Evolutionary conservation across 2,329 filamentous ascomycete genomes (phyloP).

Genomic region (Plenodomus biglobosus): DNA sequence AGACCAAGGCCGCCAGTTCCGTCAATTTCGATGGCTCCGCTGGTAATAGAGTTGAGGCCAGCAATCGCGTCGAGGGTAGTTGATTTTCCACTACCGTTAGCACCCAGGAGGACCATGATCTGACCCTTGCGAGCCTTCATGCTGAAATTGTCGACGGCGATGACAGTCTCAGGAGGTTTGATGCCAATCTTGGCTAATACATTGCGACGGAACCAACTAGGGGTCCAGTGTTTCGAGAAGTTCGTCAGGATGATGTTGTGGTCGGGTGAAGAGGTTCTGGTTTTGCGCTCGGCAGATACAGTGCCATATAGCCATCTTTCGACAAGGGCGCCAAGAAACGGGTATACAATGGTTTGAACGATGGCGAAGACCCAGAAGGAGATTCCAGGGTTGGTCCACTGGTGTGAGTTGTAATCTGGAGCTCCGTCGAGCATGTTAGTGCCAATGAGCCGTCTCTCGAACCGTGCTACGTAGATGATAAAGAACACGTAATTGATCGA

Average conservation of each 20-base stretch:
- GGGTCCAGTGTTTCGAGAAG: slow-evolving; percentile 78
- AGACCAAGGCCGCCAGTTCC: slow-evolving; percentile 79
- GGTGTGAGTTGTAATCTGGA: slow-evolving; percentile 50
- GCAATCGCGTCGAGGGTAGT: slow-evolving; percentile 88
- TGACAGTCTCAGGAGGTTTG: slow-evolving; percentile 62
- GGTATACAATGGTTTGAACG: slow-evolving; percentile 77
- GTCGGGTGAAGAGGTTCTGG: slow-evolving; percentile 39
- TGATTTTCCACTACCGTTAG: slow-evolving; percentile 88
- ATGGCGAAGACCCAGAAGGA: slow-evolving; percentile 76
- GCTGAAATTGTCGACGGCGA: slow-evolving; percentile 75
- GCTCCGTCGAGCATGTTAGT: slow-evolving; percentile 64
- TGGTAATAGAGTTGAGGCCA: slow-evolving; percentile 74
- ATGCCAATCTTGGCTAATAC: slow-evolving; percentile 52
- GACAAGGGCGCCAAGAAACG: slow-evolving; percentile 71
- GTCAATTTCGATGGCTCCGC: slow-evolving; percentile 75
- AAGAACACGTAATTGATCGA: slow-evolving; percentile 89
- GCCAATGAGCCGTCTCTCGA: slow-evolving; percentile 62
- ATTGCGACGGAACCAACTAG: slow-evolving; percentile 60
- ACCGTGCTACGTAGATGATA: slow-evolving; percentile 74
- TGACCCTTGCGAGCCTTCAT: slow-evolving; percentile 74
- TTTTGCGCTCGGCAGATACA: slow-evolving; percentile 57
- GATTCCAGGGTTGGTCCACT: slow-evolving; percentile 70
- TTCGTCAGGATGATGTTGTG: slow-evolving; percentile 68
- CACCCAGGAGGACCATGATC: slow-evolving; percentile 82
- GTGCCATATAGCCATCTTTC: slow-evolving; percentile 78